Evolutionary conservation across 179 eudicot genomes (phyloP), one percentile per base, ranked within the genome.

Genomic region (Beta macrorhiza): DNA sequence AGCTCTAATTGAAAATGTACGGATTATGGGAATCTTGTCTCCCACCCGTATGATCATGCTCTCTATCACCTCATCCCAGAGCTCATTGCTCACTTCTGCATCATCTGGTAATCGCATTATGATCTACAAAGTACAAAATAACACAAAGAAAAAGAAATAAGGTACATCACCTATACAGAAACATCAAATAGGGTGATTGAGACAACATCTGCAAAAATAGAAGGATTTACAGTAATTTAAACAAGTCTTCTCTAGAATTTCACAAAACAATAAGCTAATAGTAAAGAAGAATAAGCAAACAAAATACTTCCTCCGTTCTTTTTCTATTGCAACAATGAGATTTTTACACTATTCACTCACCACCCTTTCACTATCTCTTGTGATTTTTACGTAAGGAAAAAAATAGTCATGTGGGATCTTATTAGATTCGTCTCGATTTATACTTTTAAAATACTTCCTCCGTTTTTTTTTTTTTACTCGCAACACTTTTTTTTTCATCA

Each of bases 51-150:
- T 52, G 88, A 87, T 88, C 97, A 97, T 91, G 85, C 89, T 87
- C 32, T 94, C 98, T 75, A 92, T 91, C 80, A 94, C 97, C 82
- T 91, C 93, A 82, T 94, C 99, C 98, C 97, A 97, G 0, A 94
- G 89, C 72, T 92, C 99, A 83, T 79, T 80, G 85, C 93, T 91
- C 68, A 94, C 97, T 89, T 97, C 99, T 71, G 96, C 92, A 72
- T 94, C 97, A 81, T 97, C 99, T 55, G 99, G 98, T 89, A 97
- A 89, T 78, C 91, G 89, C 92, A 97, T 90, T 82, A 97, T 93
- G 82, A 92, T 91, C 99, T 97, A 79, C 77, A 85, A 90, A 82
- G 80, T 76, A 69, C 80, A 76, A 37, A 58, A 78, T 25, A 7
- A 25, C 57, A 63, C 25, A 64, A 69, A 79, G 8, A 58, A 12